Conservation (phyloP, 495 filamentous ascomycete genomes). For the Penicillium arizonense region DNA sequence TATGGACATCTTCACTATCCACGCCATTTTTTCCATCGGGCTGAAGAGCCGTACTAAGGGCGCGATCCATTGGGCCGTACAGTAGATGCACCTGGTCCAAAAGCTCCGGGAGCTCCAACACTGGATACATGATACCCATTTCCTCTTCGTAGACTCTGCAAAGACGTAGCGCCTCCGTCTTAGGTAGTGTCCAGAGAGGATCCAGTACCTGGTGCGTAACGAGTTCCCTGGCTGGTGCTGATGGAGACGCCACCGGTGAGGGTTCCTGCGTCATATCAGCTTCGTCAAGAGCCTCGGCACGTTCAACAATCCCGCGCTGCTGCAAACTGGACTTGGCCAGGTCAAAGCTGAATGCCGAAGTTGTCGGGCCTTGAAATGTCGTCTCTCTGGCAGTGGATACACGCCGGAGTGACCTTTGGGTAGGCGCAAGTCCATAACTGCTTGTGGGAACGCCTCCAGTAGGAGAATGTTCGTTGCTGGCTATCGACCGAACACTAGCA, state of each 20-base stretch:
- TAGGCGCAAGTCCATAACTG: background rate
- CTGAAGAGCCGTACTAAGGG: background rate
- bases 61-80: slow-evolving; percentile 55
- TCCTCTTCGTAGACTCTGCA: slow-evolving; percentile 79
- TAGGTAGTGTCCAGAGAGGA: slow-evolving; percentile 73
- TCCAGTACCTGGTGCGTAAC: slow-evolving; percentile 47
- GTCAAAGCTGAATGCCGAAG: slow-evolving; percentile 74
- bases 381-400: slow-evolving; percentile 23
- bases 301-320: slow-evolving; percentile 71
- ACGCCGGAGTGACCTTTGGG: slow-evolving; percentile 21
- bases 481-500: slow-evolving; percentile 29
- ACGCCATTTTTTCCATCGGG: slow-evolving; percentile 24
- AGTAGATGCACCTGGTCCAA: slow-evolving; percentile 60
- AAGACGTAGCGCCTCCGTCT: slow-evolving; percentile 71
- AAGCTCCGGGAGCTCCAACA: slow-evolving; percentile 63
- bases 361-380: slow-evolving; percentile 79
- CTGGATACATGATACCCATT: slow-evolving; percentile 84
- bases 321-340: slow-evolving; percentile 79
- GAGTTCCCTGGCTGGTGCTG: slow-evolving; percentile 39
- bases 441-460: slow-evolving; percentile 3
- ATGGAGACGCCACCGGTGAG: slow-evolving; percentile 51
- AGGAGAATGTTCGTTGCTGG: slow-evolving; percentile 14
- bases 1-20: slow-evolving; percentile 59
- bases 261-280: slow-evolving; percentile 44
- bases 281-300: slow-evolving; percentile 48